A percentile compares a stretch with the other conserved stretches of the same genome.
These are phyloP conservation scores for Pneumocystis oryctolagi DNA, from an alignment of 1,139 yeast genomes.

Conservation along the genomic window DNA sequence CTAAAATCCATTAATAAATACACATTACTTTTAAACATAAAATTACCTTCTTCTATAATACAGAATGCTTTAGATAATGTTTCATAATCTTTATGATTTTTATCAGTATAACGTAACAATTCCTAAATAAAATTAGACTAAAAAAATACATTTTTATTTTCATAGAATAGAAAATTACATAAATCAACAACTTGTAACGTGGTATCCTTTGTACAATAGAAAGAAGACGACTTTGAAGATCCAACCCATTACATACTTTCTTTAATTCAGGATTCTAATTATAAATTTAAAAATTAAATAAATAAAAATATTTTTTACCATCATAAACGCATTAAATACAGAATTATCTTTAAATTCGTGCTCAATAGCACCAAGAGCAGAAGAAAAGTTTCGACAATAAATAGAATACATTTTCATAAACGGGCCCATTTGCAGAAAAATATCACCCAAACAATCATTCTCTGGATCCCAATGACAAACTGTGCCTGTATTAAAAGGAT, in stretches of 20 bases:
- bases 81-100: background rate
- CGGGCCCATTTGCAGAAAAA: constrained; percentile 4
- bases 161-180: background rate
- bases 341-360: constrained; percentile 1
- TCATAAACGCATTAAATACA: background rate
- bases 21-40: background rate
- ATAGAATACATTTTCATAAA: constrained; percentile 6
- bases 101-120: constrained; percentile 1
- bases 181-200: constrained; percentile 1
- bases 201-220: constrained; percentile 6
- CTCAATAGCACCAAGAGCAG: constrained; percentile 2
- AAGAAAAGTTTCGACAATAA: constrained; percentile 6
- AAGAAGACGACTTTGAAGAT: constrained; percentile 3
- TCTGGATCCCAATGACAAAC: background rate
- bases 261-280: background rate
- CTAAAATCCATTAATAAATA: background rate
- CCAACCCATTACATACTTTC: constrained; percentile 2
- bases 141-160: background rate
- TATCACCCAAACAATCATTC: constrained; percentile 1
- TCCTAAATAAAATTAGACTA: background rate
- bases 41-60: background rate
- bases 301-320: background rate
- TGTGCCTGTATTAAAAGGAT: background rate
- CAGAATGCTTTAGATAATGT: background rate
- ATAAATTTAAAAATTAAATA: background rate